Conservation (phyloP, 495 filamentous ascomycete species). For the Aspergillus mulundensis region DNA sequence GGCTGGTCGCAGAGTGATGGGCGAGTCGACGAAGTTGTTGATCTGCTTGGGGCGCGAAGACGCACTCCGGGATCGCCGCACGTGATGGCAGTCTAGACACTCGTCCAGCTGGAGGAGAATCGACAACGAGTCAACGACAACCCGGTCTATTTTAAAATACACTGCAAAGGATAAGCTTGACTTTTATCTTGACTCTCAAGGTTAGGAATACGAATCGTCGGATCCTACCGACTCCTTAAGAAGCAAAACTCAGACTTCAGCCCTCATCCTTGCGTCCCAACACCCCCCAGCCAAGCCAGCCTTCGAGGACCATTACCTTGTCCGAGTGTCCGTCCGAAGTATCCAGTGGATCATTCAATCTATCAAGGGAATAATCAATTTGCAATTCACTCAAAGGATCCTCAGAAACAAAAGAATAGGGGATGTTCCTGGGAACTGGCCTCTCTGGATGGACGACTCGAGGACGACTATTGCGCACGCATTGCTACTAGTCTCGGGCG, state of each 20-base stretch:
- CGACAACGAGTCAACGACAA: not conserved
- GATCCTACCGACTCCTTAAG: not conserved
- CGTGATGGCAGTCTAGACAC: constrained; percentile 24
- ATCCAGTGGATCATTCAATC: constrained; percentile 6
- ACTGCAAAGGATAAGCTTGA: not conserved
- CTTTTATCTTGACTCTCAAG: not conserved
- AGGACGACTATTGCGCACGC: constrained; percentile 10
- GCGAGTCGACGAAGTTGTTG: not conserved
- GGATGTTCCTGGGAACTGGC: not conserved
- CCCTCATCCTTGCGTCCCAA: constrained; percentile 9
- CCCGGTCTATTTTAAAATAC: constrained; percentile 1
- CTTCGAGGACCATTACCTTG: not conserved
- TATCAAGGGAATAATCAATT: not conserved
- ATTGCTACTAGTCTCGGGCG: constrained; percentile 10
- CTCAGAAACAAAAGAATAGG: constrained; percentile 9
- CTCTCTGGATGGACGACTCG: constrained; percentile 7
- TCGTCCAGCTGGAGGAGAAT: not conserved
- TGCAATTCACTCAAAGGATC: not conserved
- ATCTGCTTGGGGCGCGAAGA: constrained; percentile 1
- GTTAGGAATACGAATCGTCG: not conserved
- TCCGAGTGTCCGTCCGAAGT: not conserved
- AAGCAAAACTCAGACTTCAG: not conserved
- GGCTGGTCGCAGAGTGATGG: not conserved
- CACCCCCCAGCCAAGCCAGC: constrained; percentile 5
- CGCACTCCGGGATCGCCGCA: constrained; percentile 14